phyloP scores from a whole-genome alignment of 306 rosid genomes.

The Mimosa bimucronata region DNA sequence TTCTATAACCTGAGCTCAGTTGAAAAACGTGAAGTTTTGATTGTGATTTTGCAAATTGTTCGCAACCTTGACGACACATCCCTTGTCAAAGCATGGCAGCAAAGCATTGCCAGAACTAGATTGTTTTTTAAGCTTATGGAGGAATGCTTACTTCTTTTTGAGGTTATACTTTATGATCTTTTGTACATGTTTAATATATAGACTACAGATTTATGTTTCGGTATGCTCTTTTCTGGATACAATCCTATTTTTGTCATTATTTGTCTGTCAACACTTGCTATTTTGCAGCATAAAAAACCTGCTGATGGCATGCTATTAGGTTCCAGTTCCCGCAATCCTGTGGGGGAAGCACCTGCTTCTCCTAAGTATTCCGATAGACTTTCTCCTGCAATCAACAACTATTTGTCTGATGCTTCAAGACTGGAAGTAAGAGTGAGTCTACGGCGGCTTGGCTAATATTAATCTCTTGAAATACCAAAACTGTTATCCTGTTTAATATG shows the following conservation, averaged over 20 bases:
- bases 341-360: constrained; percentile 86
- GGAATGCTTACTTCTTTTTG: constrained; percentile 84
- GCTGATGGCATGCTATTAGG: constrained; percentile 93
- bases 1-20: constrained; percentile 87
- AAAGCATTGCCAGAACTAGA: constrained; percentile 94
- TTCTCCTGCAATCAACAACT: constrained; percentile 94
- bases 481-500: not conserved
- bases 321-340: constrained; percentile 90
- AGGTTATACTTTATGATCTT: constrained; percentile 58
- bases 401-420: constrained; percentile 95
- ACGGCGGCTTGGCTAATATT: constrained; percentile 33
- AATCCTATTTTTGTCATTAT: constrained; percentile 22
- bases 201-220: not conserved
- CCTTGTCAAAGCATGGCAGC: constrained; percentile 96
- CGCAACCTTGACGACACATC: constrained; percentile 94
- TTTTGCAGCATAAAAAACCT: constrained; percentile 93
- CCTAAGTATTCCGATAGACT: constrained; percentile 97
- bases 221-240: constrained; percentile 1
- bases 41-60: constrained; percentile 88
- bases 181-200: not conserved
- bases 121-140: constrained; percentile 98
- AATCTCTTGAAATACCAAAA: not conserved
- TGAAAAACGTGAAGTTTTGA: constrained; percentile 93
- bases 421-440: constrained; percentile 94
- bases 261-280: constrained; percentile 30